Base-by-base conservation (phyloP, 1,284 basidiomycete species). In the Sanguinoderma infundibulare region DNA sequence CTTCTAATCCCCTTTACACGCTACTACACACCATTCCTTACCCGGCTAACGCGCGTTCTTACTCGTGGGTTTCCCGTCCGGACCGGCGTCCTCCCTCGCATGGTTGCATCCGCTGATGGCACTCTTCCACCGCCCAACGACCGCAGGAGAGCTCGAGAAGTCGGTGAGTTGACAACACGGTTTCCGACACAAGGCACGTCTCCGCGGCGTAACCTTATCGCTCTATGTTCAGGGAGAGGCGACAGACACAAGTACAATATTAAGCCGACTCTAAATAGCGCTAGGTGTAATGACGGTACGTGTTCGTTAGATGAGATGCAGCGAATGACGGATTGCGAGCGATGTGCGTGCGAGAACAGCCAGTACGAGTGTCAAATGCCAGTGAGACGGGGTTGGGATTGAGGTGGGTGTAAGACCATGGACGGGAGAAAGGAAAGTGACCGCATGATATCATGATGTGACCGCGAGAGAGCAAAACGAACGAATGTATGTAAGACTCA, bases 221-320 rank as follows among this genome's bases (percentile, higher is more conserved):
- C 17, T 30, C n/a, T 9, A 50, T 50, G 30, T 34, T 35, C 49
- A 51, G 14, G n/a, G 38, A n/a, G n/a, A 6, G 32, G 17, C 1
- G 36, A 49, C 22, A 38, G 58, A 57, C 61, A 63, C 51, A 60
- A 60, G 46, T 66, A 64, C 65, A 66, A 51, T 59, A 66, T 66
- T 66, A 66, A 42, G 52, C 65, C 55, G 53, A 60, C 49, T 66
- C 49, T 66, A 66, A 59, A 55, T 55, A 55, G 22, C 28, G 30
- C 26, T 39, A 34, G 46, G 32, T 61, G 55, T 60, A 60, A 62
- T 53, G 60, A 61, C 65, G 62, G 65, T 62, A 59, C 60, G 60
- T 52, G 59, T 53, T 59, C 49, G 54, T 46, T 47, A 42, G 59
- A 55, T 52, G n/a, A 55, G 50, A 62, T 67, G 65, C 65, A 55